phyloP scores from a whole-genome alignment of 1,284 basidiomycete genomes.

The Tilletia setariae region DNA sequence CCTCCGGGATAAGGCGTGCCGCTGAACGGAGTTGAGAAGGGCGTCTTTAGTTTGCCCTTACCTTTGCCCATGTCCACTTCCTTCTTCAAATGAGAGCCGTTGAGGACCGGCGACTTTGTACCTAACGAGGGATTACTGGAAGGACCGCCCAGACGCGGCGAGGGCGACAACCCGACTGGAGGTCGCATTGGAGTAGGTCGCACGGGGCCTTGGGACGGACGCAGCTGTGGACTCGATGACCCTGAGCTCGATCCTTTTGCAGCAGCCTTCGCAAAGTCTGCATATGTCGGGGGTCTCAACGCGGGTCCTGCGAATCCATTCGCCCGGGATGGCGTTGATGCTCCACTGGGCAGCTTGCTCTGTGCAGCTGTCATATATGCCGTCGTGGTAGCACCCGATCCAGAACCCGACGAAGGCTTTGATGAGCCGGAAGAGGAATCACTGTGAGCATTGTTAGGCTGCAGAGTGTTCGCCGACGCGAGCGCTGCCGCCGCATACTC shows the following conservation, averaged over 20 bases:
- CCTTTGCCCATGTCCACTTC: not conserved
- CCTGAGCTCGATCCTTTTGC: not conserved
- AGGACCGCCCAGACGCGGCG: too few relatives aligned
- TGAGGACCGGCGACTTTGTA: not conserved
- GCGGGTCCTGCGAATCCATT: not conserved
- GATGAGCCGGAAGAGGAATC: not conserved
- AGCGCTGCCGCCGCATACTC: conserved; percentile 2
- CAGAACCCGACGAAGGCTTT: not conserved
- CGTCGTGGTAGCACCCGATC: not conserved
- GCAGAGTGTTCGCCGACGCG: not conserved
- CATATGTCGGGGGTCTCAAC: conserved; percentile 1
- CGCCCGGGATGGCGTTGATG: not conserved
- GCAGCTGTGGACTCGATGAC: not conserved
- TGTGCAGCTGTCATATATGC: conserved; percentile 10
- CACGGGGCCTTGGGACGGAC: not conserved
- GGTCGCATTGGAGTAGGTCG: not conserved
- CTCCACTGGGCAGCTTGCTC: not conserved
- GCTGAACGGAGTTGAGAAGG: conserved; percentile 3
- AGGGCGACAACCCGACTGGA: not conserved
- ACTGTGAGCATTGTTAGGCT: not conserved
- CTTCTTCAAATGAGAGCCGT: not conserved
- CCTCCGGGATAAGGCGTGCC: not conserved
- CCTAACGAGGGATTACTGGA: too few relatives aligned
- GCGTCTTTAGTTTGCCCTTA: conserved; percentile 1
- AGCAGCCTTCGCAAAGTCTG: conserved; percentile 2